These are phyloP conservation scores for Paraphaeosphaeria sporulosa DNA, from an alignment of 2,329 filamentous ascomycete genomes.

Conservation along the genomic window DNA sequence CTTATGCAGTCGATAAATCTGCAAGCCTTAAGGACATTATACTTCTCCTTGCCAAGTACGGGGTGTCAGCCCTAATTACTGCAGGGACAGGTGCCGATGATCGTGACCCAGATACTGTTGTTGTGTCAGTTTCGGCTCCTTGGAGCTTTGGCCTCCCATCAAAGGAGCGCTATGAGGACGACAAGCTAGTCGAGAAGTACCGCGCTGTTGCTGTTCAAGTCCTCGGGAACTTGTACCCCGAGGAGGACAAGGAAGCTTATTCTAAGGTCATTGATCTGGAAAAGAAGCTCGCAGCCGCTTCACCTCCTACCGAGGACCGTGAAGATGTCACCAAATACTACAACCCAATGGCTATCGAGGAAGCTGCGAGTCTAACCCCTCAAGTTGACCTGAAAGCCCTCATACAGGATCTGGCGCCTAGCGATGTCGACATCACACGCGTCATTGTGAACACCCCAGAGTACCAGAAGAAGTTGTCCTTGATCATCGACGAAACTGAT, in stretches of 20 bases:
- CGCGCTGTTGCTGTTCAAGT: conserved; percentile 19
- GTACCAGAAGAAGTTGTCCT: conserved; percentile 65
- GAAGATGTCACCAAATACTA: conserved; percentile 70
- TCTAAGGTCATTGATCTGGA: conserved; percentile 55
- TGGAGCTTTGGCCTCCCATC: conserved; percentile 55
- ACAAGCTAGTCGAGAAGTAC: conserved; percentile 40
- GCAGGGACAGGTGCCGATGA: conserved; percentile 54
- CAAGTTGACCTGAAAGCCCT: conserved; percentile 61
- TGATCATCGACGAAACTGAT: conserved; percentile 52
- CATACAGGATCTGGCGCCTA: conserved; percentile 60
- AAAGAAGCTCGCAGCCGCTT: conserved; percentile 64
- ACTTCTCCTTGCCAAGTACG: conserved; percentile 56
- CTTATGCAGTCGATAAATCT: conserved; percentile 46
- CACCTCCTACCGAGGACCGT: conserved; percentile 63
- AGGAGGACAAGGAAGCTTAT: conserved; percentile 10
- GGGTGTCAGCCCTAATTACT: conserved; percentile 46
- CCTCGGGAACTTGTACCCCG: neutral
- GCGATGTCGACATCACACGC: conserved; percentile 57
- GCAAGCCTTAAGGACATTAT: conserved; percentile 54
- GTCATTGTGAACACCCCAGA: conserved; percentile 66
- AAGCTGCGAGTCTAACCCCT: conserved; percentile 62
- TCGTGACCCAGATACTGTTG: conserved; percentile 62
- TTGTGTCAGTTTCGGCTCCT: conserved; percentile 57
- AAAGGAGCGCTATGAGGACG: conserved; percentile 47
- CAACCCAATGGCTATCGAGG: conserved; percentile 65